Base-by-base conservation (phyloP, 805 yeast species). In the Blastobotrys attinorum region DNA sequence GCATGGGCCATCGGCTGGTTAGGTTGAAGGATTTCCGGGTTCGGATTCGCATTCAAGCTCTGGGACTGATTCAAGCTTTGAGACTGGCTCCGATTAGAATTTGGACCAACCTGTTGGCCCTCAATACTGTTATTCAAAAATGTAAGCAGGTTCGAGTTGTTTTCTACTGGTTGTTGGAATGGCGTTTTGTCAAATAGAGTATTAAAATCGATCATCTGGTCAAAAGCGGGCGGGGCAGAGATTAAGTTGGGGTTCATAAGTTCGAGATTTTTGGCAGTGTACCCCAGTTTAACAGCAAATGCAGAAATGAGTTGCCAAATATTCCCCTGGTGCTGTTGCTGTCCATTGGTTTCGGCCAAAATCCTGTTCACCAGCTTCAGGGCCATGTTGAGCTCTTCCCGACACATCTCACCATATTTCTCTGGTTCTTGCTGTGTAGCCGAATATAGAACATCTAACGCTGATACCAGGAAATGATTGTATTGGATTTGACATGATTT, bases 381-480 rank as follows among this genome's bases (percentile, higher is more conserved):
- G 10, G 58, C 58, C 39, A 49, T 41, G 22, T 47, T 44, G 35
- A 54, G 41, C 27, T 54, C 59, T 8, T 22, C 31, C 36, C 40
- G 35, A 44, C 39, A 38, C 53, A 52, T 8, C 41, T 44, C 13
- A 46, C 47, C 18, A 50, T 42, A 39, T 39, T 23, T 46, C 8
- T 41, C 42, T 8, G 59, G 57, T 11, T 52, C 54, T 20, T 51
- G 51, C 13, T 45, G 47, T 7, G 53, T 46, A 2, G 54, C 53
- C 7, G 47, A 41, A 34, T 54, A 52, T 22, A 55, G 34, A 2
- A 55, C 57, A 18, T 57, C 55, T 17, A 55, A 40, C 3, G 58
- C 51, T 3, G 58, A 47, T 8, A 55, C 46, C 37, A 55, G 37
- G 33, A 54, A 54, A 23, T 55, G 55, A 40, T 52, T 54, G 43